phyloP scores from a whole-genome alignment of 441 rosid species.

The Pelargonium exstipulatum region DNA sequence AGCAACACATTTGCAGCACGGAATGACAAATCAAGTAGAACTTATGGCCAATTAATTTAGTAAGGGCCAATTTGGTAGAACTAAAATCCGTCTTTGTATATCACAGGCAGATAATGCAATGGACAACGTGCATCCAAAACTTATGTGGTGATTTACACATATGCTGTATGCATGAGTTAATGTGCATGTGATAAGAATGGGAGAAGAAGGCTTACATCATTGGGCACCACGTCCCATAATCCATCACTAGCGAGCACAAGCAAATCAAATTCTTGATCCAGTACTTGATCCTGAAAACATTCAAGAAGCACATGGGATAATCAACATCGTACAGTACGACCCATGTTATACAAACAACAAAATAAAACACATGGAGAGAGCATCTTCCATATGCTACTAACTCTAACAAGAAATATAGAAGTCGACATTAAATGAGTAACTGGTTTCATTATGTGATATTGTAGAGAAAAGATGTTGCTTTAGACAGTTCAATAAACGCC shows the following conservation, averaged over 20 bases:
- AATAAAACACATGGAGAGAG: neutral
- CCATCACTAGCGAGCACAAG: slow-evolving; percentile 97
- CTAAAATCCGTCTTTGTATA: neutral
- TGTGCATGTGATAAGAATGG: neutral
- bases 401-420: too few relatives aligned
- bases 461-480: neutral
- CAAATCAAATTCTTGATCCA: slow-evolving; percentile 66
- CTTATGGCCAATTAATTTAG: too few relatives aligned
- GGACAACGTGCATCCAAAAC: too few relatives aligned
- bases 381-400: neutral
- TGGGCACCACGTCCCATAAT: slow-evolving; percentile 91
- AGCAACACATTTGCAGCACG: neutral
- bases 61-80: too few relatives aligned
- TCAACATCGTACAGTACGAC: neutral
- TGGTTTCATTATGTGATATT: neutral
- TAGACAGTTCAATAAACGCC: neutral
- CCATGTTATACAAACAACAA: neutral
- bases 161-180: neutral
- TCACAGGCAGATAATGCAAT: too few relatives aligned
- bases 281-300: slow-evolving; percentile 56
- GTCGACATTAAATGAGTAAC: too few relatives aligned
- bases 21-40: neutral
- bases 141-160: too few relatives aligned
- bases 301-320: neutral
- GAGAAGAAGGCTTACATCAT: slow-evolving; percentile 51